Conservation (phyloP, 2,329 filamentous ascomycete genomes). For the Aspergillus proliferans region DNA sequence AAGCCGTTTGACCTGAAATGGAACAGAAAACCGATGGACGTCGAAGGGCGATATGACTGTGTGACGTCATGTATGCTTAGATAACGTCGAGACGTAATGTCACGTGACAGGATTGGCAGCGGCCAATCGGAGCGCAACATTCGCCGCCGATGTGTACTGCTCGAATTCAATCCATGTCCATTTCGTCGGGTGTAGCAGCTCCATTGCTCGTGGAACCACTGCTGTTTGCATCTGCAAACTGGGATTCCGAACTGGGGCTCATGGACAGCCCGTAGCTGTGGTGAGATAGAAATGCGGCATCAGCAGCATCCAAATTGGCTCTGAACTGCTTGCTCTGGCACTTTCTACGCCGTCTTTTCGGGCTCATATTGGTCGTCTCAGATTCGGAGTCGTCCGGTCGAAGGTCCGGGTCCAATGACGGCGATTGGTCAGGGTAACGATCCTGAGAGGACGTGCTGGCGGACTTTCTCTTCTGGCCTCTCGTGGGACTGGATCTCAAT, state of each 20-base stretch:
- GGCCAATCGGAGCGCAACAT: not conserved
- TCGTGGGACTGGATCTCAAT: constrained; percentile 8
- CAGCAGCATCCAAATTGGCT: constrained; percentile 7
- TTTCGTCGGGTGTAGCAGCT: constrained; percentile 18
- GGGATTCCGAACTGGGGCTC: constrained; percentile 16
- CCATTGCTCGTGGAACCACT: constrained; percentile 8
- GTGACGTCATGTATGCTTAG: constrained; percentile 29
- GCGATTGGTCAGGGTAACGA: not conserved
- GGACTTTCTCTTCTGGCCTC: constrained; percentile 33
- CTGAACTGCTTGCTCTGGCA: constrained; percentile 10
- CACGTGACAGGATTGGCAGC: not conserved
- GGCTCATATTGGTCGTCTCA: constrained; percentile 8
- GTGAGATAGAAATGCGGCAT: constrained; percentile 6
- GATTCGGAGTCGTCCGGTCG: constrained; percentile 9
- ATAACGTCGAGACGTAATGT: not conserved
- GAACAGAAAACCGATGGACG: not conserved
- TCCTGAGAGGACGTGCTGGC: constrained; percentile 9
- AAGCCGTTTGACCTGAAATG: not conserved
- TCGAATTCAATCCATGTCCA: constrained; percentile 30
- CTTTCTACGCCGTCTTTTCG: constrained; percentile 22
- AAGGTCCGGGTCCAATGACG: constrained; percentile 1
- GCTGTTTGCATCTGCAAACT: constrained; percentile 16
- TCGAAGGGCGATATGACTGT: constrained; percentile 10
- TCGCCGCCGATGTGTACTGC: not conserved
- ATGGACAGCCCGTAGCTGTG: constrained; percentile 11